Conservation (phyloP, 345 rosid genomes). For the Euphorbia peplus region DNA sequence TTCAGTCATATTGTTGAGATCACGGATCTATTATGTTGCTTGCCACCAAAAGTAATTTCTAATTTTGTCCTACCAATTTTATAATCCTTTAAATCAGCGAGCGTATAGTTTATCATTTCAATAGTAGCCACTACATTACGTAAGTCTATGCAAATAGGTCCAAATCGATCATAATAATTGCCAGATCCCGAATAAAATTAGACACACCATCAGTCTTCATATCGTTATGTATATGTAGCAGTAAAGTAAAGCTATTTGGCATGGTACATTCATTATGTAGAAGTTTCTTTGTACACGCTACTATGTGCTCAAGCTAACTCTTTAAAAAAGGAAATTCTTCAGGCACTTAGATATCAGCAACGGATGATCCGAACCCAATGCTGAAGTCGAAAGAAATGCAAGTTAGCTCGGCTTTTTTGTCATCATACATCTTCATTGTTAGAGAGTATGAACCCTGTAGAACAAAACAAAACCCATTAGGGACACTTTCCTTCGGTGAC, state of each 20-base stretch:
- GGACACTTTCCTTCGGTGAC: not conserved
- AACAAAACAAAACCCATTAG: not conserved
- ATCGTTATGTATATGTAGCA: not conserved
- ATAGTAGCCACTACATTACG: no score
- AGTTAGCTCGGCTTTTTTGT: slow-evolving; percentile 46
- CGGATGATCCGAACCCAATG: slow-evolving; percentile 60
- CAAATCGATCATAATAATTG: no score
- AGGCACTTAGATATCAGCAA: slow-evolving; percentile 48
- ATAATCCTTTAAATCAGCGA: no score
- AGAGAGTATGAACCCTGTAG: slow-evolving; percentile 82
- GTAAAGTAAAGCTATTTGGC: not conserved
- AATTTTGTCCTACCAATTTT: no score
- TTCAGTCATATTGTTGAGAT: no score
- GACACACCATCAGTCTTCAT: not conserved
- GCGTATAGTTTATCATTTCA: no score
- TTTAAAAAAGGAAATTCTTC: not conserved
- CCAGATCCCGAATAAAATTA: no score
- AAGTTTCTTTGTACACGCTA: slow-evolving; percentile 12
- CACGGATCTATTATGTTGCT: no score
- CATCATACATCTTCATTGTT: slow-evolving; percentile 78
- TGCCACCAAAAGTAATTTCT: no score
- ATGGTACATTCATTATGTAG: slow-evolving; percentile 9
- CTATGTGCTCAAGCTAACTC: slow-evolving; percentile 8
- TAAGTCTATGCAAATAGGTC: no score
- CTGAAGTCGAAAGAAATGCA: slow-evolving; percentile 74